Conservation (phyloP, 306 rosid genomes). For the Herpetospermum pedunculosum region DNA sequence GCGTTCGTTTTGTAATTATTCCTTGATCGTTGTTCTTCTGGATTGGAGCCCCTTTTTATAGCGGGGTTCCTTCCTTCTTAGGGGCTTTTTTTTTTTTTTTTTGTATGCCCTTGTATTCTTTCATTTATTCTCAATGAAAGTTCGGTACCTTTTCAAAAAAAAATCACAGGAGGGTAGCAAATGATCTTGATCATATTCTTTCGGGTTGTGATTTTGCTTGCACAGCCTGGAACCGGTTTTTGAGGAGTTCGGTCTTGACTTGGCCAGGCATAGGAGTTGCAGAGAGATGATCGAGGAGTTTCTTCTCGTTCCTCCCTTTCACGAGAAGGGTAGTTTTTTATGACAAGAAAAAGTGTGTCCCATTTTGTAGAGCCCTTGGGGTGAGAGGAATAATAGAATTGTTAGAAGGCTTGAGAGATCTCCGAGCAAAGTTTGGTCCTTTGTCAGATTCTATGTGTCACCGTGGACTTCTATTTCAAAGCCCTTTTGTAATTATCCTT, state of each 20-base stretch:
- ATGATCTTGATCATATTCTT: no score
- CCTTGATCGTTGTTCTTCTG: no score
- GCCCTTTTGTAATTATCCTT: no score
- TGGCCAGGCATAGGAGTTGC: neutral
- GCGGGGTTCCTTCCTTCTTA: no score
- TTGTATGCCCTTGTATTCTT: no score
- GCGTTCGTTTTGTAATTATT: no score
- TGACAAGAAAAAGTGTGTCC: neutral
- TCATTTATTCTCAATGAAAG: no score
- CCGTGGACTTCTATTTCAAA: no score
- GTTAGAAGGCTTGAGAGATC: neutral
- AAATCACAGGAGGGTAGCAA: no score
- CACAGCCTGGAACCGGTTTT: neutral
- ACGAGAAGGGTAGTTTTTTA: neutral
- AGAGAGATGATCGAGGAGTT: neutral
- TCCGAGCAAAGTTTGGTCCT: neutral
- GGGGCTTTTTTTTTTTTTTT: no score
- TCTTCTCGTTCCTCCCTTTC: neutral
- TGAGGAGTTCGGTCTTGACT: neutral
- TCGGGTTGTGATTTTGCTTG: neutral
- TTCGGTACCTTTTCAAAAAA: no score
- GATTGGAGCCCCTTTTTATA: no score
- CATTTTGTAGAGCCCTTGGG: neutral
- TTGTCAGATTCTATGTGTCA: neutral
- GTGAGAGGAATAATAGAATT: neutral